These are phyloP conservation scores for Infundibulicybe gibba DNA, from an alignment of 768 basidiomycete genomes.

Conservation along the genomic window DNA sequence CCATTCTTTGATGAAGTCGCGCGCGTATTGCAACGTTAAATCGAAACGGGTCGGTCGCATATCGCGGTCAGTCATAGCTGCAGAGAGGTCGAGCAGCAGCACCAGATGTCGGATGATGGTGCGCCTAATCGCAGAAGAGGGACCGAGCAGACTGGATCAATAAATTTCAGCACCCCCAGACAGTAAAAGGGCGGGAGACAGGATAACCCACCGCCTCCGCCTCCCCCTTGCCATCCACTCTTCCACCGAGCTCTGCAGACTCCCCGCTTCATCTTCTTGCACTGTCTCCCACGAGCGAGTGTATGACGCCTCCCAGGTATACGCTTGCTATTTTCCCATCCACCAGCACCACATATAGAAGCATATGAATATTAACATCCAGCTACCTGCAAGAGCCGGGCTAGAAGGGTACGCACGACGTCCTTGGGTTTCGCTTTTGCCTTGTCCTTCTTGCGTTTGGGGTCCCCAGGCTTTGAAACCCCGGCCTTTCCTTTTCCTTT, in stretches of 20 bases:
- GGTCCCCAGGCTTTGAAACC: too few species aligned
- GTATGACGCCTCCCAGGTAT: conserved; percentile 80
- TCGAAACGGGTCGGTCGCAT: conserved; percentile 95
- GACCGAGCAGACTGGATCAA: conserved; percentile 61
- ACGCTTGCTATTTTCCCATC: conserved; percentile 39
- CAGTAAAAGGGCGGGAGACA: conserved; percentile 2
- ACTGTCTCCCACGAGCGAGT: conserved; percentile 79
- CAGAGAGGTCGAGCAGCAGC: conserved; percentile 87
- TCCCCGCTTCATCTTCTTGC: conserved; percentile 75
- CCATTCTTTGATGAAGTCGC: conserved; percentile 94
- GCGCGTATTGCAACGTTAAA: conserved; percentile 82
- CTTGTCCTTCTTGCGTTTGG: conserved; percentile 39
- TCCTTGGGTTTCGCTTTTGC: conserved; percentile 35
- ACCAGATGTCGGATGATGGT: conserved; percentile 96
- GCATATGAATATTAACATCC: not conserved
- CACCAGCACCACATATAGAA: not conserved
- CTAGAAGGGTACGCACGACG: conserved; percentile 16
- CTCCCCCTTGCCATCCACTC: conserved; percentile 84
- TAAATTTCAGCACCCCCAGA: conserved; percentile 1
- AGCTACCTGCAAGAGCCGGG: not conserved
- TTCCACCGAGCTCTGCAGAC: conserved; percentile 83
- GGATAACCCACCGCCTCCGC: conserved; percentile 64
- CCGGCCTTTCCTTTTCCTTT: conserved; percentile 34
- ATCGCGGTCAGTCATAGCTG: conserved; percentile 93
- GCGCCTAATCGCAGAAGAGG: conserved; percentile 84